phyloP scores from a whole-genome alignment of 78 protist species.

The Speleostelium caveatum region DNA sequence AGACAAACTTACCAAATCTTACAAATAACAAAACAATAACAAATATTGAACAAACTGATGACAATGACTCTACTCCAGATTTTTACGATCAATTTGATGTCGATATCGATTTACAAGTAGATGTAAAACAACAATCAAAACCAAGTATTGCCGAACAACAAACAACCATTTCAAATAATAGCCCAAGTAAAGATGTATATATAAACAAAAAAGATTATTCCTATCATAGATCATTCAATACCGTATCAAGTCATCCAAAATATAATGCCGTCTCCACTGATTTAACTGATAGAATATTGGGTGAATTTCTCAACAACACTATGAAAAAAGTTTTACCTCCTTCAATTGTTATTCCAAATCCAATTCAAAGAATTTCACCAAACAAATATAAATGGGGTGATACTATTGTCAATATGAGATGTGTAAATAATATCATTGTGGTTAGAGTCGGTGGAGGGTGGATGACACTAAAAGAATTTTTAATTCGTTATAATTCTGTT shows the following conservation, averaged over 20 bases:
- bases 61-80: not conserved
- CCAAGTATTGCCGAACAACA: not conserved
- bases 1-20: not conserved
- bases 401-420: slow-evolving; percentile 60
- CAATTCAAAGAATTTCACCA: slow-evolving; percentile 31
- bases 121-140: not conserved
- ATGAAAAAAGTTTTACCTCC: slow-evolving; percentile 68
- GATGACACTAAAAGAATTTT: slow-evolving; percentile 63
- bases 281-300: slow-evolving; percentile 42
- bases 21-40: not conserved
- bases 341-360: slow-evolving; percentile 45
- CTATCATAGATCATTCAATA: slow-evolving; percentile 25
- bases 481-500: slow-evolving; percentile 54
- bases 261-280: slow-evolving; percentile 22
- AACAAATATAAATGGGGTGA: slow-evolving; percentile 80
- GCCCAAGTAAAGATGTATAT: not conserved
- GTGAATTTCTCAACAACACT: slow-evolving; percentile 48
- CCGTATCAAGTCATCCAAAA: slow-evolving; percentile 37
- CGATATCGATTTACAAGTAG: slow-evolving; percentile 42
- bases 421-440: slow-evolving; percentile 65
- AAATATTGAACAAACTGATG: slow-evolving; percentile 5
- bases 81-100: slow-evolving; percentile 34
- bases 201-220: slow-evolving; percentile 46
- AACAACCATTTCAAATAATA: not conserved
- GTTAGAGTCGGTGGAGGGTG: slow-evolving; percentile 79